Percentiles rank a stretch among this genome's conserved stretches.
Evolutionary conservation across 768 basidiomycete genomes (phyloP).

Genomic region (Mycena vulgaris): DNA sequence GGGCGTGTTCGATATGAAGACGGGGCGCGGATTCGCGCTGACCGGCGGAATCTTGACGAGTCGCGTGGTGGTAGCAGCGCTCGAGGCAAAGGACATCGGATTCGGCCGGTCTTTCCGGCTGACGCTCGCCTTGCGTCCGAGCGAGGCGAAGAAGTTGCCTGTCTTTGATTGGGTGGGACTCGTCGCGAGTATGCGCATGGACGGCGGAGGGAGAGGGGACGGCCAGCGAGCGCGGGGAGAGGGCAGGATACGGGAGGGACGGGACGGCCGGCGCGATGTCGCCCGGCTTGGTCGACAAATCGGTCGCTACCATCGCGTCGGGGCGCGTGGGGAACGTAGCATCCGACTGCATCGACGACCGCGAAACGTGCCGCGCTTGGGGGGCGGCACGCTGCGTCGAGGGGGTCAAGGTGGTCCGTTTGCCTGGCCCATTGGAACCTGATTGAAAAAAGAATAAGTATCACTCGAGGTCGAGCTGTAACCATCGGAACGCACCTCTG

Average conservation of each 20-base stretch:
- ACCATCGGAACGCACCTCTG: conserved; percentile 61
- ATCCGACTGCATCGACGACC: conserved; percentile 81
- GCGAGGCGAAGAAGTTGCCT: conserved; percentile 81
- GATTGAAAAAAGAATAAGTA: conserved; percentile 31
- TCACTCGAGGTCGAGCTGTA: not conserved
- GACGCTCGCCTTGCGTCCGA: conserved; percentile 79
- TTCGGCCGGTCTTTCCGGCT: conserved; percentile 52
- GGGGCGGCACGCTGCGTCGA: conserved; percentile 61
- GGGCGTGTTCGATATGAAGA: conserved; percentile 57
- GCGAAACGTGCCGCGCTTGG: conserved; percentile 78
- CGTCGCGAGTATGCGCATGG: conserved; percentile 65
- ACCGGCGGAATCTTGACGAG: conserved; percentile 54
- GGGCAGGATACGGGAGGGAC: conserved; percentile 77
- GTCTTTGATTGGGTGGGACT: conserved; percentile 60
- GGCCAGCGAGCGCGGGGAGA: conserved; percentile 27
- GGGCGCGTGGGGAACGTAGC: conserved; percentile 84
- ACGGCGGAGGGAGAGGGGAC: conserved; percentile 56
- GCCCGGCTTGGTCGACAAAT: conserved; percentile 66
- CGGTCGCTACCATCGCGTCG: conserved; percentile 86
- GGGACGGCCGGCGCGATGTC: conserved; percentile 73
- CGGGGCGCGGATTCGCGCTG: conserved; percentile 39
- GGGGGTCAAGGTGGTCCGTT: conserved; percentile 49
- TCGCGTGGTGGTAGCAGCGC: conserved; percentile 51
- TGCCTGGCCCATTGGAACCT: conserved; percentile 48
- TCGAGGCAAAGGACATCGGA: conserved; percentile 25